Base-by-base conservation (phyloP, 176 grass and related monocot species). In the Zoysia japonica region DNA sequence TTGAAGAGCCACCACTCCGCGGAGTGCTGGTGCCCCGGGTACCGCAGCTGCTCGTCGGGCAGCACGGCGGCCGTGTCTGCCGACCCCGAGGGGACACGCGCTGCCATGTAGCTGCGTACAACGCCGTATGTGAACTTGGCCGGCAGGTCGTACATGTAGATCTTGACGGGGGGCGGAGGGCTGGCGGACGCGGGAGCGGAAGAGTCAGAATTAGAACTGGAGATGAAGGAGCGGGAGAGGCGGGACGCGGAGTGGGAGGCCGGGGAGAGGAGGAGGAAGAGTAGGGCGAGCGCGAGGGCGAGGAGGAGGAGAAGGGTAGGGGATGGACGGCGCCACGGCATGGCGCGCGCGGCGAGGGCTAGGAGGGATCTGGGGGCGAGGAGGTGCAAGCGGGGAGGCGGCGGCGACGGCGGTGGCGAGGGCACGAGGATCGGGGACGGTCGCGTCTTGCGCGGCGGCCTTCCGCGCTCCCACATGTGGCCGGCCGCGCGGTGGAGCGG, bases 11-110 rank as follows among this genome's bases (percentile, higher is more conserved):
- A 96, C 93, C 93, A 96, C 82, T 96, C 93, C 40, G 90, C 90
- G 55, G 93, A 92, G 81, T 96, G 93, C 83, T 96, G 93, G 85
- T 96, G 90, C 15, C 93, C 93, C 61, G 93, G 93, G 77, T 96
- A 96, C 37, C 71, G 87, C 55, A 90, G 70, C 37, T 87, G 70
- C 5, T 80, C 78, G 68, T 89, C 86, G 11, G 84, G 74, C 6
- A 78, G 38, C 8, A 19, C 37, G 9, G 82, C 47, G 15, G 76
- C 52, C n/a, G 65, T 46, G 55, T 42, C 83, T 16, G 63, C 39
- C 2, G 81, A 59, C 3, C 86, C 67, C 16, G 82, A 68, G 16
- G 75, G 72, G 17, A 62, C 67, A 1, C 93, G 87, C 15, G 87
- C 82, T 6, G 81, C 82, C 60, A 81, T 79, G 79, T 96, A 96